Conservation (phyloP, 2,329 filamentous ascomycete genomes). For the Trichophyton schoenleinii region DNA sequence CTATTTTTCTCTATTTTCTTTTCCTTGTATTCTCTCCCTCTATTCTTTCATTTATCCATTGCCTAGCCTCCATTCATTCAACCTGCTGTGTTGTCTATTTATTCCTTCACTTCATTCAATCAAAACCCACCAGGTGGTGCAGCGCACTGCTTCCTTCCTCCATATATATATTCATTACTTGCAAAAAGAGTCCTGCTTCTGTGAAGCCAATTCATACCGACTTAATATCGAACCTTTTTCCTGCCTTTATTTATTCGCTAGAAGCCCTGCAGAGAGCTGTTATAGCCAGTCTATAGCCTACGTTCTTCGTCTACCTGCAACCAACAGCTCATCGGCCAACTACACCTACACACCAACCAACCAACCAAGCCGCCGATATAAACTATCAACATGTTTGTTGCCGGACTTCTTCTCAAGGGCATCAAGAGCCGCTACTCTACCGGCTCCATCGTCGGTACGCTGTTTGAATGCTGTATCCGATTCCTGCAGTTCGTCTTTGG, state of each 20-base stretch:
- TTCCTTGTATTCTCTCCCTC: not conserved
- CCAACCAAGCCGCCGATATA: not conserved
- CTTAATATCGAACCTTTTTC: not conserved
- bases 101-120: not conserved
- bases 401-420: constrained; percentile 14
- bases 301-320: not conserved
- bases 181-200: not conserved
- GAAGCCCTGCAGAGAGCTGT: not conserved
- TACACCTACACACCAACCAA: not conserved
- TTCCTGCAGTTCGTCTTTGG: constrained; percentile 65
- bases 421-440: constrained; percentile 14
- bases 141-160: constrained; percentile 1
- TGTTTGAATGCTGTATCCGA: constrained; percentile 42
- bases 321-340: not conserved
- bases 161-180: not conserved
- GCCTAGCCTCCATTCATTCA: not conserved
- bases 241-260: not conserved
- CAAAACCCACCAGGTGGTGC: not conserved
- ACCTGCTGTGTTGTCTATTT: not conserved
- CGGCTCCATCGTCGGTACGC: constrained; percentile 12
- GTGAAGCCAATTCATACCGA: not conserved
- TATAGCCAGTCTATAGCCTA: not conserved
- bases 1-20: constrained; percentile 3
- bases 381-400: constrained; percentile 9
- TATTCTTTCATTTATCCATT: constrained; percentile 3